Evolutionary conservation across 1,139 yeast genomes (phyloP).

Genomic region (Hyphopichia buzzinii): DNA sequence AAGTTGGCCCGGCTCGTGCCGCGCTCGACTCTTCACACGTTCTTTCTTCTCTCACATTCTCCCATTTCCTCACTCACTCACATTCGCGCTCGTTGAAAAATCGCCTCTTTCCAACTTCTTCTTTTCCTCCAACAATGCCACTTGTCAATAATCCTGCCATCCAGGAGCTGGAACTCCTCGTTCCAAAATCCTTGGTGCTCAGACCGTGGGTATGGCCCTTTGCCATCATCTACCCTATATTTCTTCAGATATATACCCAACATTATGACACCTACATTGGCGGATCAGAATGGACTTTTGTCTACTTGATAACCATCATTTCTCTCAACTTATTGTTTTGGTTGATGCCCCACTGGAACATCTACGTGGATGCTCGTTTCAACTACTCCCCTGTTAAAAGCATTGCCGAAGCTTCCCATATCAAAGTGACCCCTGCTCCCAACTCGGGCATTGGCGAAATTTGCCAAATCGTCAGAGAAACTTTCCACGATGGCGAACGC

Average conservation of each 20-base stretch:
- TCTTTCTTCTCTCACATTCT: too few species aligned
- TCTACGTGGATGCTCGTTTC: conserved; percentile 67
- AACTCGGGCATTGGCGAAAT: conserved; percentile 87
- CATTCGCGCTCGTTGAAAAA: too few species aligned
- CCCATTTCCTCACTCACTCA: too few species aligned
- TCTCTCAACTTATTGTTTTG: conserved; percentile 74
- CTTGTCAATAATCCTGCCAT: conserved; percentile 58
- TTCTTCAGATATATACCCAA: conserved; percentile 60
- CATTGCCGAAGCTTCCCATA: conserved; percentile 63
- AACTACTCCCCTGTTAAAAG: conserved; percentile 56
- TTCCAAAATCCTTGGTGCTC: conserved; percentile 56
- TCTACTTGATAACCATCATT: conserved; percentile 70
- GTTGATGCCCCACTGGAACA: conserved; percentile 96
- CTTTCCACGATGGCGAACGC: conserved; percentile 54
- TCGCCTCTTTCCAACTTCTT: too few species aligned
- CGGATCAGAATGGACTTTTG: conserved; percentile 87
- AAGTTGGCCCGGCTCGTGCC: too few species aligned
- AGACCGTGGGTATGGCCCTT: conserved; percentile 90
- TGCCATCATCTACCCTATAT: conserved; percentile 72
- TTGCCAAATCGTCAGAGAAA: conserved; percentile 58
- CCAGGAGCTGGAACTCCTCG: conserved; percentile 66
- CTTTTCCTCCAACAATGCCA: background rate
- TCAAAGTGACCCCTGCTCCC: conserved; percentile 78
- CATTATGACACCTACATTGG: conserved; percentile 80
- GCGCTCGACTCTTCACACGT: too few species aligned